These are phyloP conservation scores for Cordyceps cateniannulata DNA, from an alignment of 2,329 filamentous ascomycete genomes.

Conservation along the genomic window DNA sequence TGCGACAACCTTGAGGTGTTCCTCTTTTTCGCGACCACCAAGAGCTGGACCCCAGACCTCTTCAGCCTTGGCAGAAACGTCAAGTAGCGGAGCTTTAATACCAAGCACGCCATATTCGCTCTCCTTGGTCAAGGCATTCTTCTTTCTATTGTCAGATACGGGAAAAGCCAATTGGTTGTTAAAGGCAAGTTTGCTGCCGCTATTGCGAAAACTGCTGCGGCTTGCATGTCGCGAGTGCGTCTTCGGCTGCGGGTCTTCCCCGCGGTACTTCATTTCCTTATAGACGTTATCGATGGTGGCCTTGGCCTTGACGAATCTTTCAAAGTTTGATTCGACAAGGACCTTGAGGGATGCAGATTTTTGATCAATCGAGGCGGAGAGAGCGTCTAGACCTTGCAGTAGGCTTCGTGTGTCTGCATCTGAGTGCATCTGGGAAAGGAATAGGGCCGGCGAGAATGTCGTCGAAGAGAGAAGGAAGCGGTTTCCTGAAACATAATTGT, in stretches of 20 bases:
- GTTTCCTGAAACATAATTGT: constrained; percentile 51
- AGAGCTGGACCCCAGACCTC: constrained; percentile 96
- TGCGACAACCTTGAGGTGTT: constrained; percentile 72
- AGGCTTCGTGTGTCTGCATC: constrained; percentile 77
- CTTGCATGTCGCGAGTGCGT: constrained; percentile 62
- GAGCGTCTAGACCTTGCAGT: constrained; percentile 72
- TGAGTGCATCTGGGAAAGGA: constrained; percentile 86
- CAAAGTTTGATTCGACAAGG: constrained; percentile 95
- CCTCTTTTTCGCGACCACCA: constrained; percentile 85
- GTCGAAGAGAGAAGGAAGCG: constrained; percentile 94
- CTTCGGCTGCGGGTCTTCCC: constrained; percentile 41
- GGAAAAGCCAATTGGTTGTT: constrained; percentile 33
- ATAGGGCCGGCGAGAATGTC: constrained; percentile 86
- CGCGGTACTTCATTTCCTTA: constrained; percentile 85
- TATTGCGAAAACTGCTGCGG: constrained; percentile 57
- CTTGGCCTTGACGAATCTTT: constrained; percentile 94
- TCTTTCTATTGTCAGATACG: constrained; percentile 56
- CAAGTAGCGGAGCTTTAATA: constrained; percentile 80
- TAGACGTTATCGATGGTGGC: constrained; percentile 98
- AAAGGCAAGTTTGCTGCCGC: constrained; percentile 29
- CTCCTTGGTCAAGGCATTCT: constrained; percentile 88
- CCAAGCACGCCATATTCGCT: constrained; percentile 84
- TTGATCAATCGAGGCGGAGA: constrained; percentile 90
- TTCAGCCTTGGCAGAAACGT: constrained; percentile 89
- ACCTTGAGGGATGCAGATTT: constrained; percentile 96